Percentiles rank a stretch among this genome's conserved stretches.
Conservation (phyloP, 306 rosid genomes). For the Cucumis hystrix region DNA sequence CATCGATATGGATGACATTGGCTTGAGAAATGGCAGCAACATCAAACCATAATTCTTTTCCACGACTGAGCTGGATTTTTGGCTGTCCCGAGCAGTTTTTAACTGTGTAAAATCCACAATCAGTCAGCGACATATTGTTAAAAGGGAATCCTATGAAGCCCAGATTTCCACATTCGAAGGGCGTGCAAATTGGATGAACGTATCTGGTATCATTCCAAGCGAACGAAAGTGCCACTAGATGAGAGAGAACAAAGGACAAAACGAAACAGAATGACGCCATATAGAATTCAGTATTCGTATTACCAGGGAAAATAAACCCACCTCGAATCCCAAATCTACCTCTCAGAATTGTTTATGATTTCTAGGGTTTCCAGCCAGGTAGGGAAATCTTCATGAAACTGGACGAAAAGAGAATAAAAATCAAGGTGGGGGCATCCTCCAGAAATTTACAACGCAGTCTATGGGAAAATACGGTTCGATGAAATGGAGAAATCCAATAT, state of each 20-base stretch:
- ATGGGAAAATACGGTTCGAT: background rate
- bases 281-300: background rate
- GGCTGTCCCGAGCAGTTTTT: background rate
- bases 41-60: background rate
- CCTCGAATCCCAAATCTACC: background rate
- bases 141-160: conserved; percentile 2
- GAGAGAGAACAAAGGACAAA: background rate
- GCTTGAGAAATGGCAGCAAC: conserved; percentile 1
- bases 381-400: background rate
- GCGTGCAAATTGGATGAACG: background rate
- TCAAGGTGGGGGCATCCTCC: background rate
- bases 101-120: background rate
- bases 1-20: background rate
- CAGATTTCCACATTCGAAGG: background rate
- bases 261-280: background rate
- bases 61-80: background rate
- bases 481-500: background rate
- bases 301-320: background rate
- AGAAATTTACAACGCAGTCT: background rate
- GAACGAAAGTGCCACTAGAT: background rate
- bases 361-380: background rate
- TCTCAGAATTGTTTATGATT: background rate
- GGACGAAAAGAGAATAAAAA: background rate
- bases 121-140: background rate
- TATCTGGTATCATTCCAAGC: background rate